Evolutionary conservation across 306 rosid species (phyloP), one percentile per base, ranked within the genome.

Genomic region (Cicer judaicum): DNA sequence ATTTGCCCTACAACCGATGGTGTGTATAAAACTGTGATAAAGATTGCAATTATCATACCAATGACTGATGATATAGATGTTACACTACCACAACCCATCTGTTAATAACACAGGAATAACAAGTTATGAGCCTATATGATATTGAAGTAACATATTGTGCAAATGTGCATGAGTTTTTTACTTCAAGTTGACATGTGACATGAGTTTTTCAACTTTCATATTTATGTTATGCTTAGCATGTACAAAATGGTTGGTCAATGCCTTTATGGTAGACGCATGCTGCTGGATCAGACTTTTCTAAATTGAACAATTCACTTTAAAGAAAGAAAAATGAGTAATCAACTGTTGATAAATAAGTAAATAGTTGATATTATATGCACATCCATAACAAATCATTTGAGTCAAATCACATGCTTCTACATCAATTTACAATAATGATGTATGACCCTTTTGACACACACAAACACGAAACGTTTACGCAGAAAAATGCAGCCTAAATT

Each of bases 1-100:
- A 94, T 94, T 42, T 85, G 81, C 2, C 84, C 91, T 16, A 94
- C 91, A 4, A 94, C 88, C 14, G 77, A 10, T 11, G 99, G 99
- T 9, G 85, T 78, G 46, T 87, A 90, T 38, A 90, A 82, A 12
- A 88, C 81, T 15, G 99, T 81, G 73, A 89, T 81, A 68, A 92
- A 87, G 44, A 75, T 83, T 29, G 85, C 86, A 52, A 86, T 68
- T 57, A 94, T 29, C 86, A 92, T 86, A 54, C 42, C 87, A 11
- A 85, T 74, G 78, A 86, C 79, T 0, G 95, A 76, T 16, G 93
- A 67, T 18, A 72, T 38, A 19, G 60, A 65, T 12, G 56, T 46
- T 24, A 41, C 72, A 62, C 44, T 39, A 14, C 86, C 89, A 48
- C 84, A 89, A 84, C 77, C 72, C 78, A 86, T 72, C 86, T 66